Conservation (phyloP, 2,329 filamentous ascomycete species). For the Pseudopyrenochaeta lycopersici region DNA sequence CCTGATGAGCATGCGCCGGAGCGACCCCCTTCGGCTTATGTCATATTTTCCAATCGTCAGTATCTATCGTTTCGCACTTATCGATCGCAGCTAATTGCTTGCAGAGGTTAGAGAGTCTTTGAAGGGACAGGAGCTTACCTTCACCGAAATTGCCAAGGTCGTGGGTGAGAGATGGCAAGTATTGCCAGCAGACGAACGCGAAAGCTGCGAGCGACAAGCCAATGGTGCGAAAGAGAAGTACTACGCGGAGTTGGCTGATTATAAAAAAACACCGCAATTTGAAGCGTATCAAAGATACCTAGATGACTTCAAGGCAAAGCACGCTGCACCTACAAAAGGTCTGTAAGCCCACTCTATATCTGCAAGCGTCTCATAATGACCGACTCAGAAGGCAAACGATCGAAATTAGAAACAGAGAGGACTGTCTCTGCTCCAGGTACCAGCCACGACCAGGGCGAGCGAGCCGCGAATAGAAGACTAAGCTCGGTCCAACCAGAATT, state of each 20-base stretch:
- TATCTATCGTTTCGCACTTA: slow-evolving; percentile 20
- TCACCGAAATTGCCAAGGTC: slow-evolving; percentile 84
- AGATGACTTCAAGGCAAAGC: slow-evolving; percentile 79
- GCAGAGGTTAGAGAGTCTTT: slow-evolving; percentile 79
- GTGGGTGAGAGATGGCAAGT: slow-evolving; percentile 86
- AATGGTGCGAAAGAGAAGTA: slow-evolving; percentile 79
- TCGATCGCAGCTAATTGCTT: slow-evolving; percentile 22
- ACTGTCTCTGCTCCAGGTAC: slow-evolving; percentile 41
- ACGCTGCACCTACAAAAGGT: slow-evolving; percentile 55
- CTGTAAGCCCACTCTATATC: slow-evolving; percentile 9
- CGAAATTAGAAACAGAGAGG: slow-evolving; percentile 53
- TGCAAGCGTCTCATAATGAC: slow-evolving; percentile 25
- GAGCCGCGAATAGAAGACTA: slow-evolving; percentile 31
- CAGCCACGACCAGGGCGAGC: slow-evolving; percentile 42
- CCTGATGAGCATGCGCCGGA: slow-evolving; percentile 83
- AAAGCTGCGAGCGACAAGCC: slow-evolving; percentile 76
- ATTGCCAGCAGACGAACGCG: slow-evolving; percentile 71
- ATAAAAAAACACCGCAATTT: slow-evolving; percentile 79
- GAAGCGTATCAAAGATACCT: slow-evolving; percentile 76
- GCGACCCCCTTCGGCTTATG: slow-evolving; percentile 82
- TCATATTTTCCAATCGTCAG: slow-evolving; percentile 85
- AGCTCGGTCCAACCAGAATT: slow-evolving; percentile 37
- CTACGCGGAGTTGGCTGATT: slow-evolving; percentile 74
- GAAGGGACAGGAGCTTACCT: slow-evolving; percentile 78
- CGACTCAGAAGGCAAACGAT: slow-evolving; percentile 53